phyloP scores from a whole-genome alignment of 805 yeast species.

The Wickerhamomyces chambardii region DNA sequence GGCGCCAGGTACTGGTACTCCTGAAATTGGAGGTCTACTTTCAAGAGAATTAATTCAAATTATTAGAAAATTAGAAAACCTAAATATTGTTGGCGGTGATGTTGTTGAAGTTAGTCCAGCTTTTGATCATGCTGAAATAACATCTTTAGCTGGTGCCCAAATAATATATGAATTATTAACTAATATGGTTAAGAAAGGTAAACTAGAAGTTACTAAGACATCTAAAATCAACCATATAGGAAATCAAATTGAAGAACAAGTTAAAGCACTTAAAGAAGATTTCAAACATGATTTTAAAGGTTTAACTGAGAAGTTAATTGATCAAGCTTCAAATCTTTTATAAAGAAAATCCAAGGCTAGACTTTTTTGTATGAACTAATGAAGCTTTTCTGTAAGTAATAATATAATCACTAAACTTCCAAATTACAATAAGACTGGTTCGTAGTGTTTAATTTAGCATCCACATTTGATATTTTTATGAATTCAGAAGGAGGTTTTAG shows the following conservation, averaged over 20 bases:
- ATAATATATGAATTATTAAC: slow-evolving; percentile 64
- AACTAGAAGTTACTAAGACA: slow-evolving; percentile 10
- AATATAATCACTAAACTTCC: too few species aligned
- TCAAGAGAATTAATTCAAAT: slow-evolving; percentile 54
- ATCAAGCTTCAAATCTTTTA: not conserved
- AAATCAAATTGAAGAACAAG: not conserved
- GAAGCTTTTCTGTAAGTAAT: too few species aligned
- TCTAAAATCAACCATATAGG: not conserved
- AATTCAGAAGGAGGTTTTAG: too few species aligned
- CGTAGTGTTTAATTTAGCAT: too few species aligned
- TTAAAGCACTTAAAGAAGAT: not conserved
- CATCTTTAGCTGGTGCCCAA: slow-evolving; percentile 65
- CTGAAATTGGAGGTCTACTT: slow-evolving; percentile 69
- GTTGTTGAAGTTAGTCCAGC: slow-evolving; percentile 69
- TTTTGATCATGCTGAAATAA: slow-evolving; percentile 55
- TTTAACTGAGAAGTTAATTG: not conserved
- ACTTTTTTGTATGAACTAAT: too few species aligned
- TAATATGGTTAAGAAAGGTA: slow-evolving; percentile 61
- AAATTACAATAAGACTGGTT: too few species aligned
- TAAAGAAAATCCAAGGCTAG: too few species aligned
- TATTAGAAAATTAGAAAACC: slow-evolving; percentile 48
- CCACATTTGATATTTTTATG: too few species aligned
- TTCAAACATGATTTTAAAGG: not conserved
- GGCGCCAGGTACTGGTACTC: slow-evolving; percentile 77
- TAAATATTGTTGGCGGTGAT: slow-evolving; percentile 66